phyloP scores from a whole-genome alignment of 441 rosid genomes.

The Populus hybrid region DNA sequence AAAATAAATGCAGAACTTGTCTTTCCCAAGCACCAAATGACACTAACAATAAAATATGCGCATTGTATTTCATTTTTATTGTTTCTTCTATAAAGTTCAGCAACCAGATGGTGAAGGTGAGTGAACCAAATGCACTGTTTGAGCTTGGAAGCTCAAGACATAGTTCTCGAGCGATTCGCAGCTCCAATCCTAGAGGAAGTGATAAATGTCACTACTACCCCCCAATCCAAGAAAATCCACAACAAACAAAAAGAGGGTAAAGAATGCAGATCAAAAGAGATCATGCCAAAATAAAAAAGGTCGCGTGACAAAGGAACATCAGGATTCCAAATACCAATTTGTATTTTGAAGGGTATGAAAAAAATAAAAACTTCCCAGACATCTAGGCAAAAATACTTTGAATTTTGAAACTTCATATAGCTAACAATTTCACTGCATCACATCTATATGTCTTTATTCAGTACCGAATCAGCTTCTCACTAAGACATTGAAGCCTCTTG shows the following conservation, averaged over 20 bases:
- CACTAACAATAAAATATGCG: background rate
- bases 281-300: background rate
- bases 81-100: background rate
- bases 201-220: background rate
- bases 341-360: background rate
- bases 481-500: background rate
- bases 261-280: background rate
- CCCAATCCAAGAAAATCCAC: background rate
- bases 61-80: background rate
- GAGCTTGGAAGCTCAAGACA: background rate
- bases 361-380: background rate
- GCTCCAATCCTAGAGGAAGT: background rate
- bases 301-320: background rate
- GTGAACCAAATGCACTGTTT: background rate
- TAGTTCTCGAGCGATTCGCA: background rate
- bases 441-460: background rate
- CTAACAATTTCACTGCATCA: background rate
- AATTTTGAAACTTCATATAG: background rate
- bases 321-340: background rate
- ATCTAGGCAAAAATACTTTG: background rate
- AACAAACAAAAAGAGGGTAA: background rate
- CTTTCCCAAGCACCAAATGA: background rate
- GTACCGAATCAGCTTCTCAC: background rate
- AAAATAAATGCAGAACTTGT: background rate
- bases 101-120: background rate